Evolutionary conservation across 2,329 filamentous ascomycete species (phyloP).

Genomic region (Fusarium burgessii): DNA sequence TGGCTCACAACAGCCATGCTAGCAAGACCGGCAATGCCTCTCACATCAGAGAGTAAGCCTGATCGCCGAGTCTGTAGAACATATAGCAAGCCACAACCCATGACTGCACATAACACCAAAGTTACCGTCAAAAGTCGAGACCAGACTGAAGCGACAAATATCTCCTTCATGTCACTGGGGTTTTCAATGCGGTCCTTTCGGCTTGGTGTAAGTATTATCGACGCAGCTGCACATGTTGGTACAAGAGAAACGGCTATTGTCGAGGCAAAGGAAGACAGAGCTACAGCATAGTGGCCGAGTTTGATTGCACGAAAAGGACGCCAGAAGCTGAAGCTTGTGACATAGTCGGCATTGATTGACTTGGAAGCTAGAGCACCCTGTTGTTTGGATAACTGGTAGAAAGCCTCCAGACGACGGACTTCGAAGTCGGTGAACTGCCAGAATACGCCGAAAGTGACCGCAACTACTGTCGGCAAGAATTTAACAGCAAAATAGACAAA

Average conservation of each 20-base stretch:
- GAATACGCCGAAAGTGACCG: slow-evolving; percentile 71
- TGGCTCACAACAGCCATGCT: slow-evolving; percentile 81
- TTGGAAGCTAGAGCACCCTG: slow-evolving; percentile 71
- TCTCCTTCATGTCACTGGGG: slow-evolving; percentile 61
- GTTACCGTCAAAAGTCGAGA: slow-evolving; percentile 71
- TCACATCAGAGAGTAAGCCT: slow-evolving; percentile 75
- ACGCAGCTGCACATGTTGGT: slow-evolving; percentile 75
- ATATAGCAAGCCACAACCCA: slow-evolving; percentile 69
- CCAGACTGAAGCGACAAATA: slow-evolving; percentile 68
- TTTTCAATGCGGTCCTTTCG: slow-evolving; percentile 58
- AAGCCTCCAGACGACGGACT: slow-evolving; percentile 74
- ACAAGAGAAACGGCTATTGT: slow-evolving; percentile 75
- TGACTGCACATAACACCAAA: slow-evolving; percentile 67
- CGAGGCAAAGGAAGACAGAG: slow-evolving; percentile 73
- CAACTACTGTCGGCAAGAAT: slow-evolving; percentile 71
- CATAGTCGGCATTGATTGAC: slow-evolving; percentile 80
- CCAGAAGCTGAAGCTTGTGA: slow-evolving; percentile 74
- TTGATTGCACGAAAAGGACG: slow-evolving; percentile 72
- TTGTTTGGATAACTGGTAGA: slow-evolving; percentile 72
- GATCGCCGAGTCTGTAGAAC: slow-evolving; percentile 72
- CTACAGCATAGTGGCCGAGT: slow-evolving; percentile 75
- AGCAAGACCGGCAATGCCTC: slow-evolving; percentile 78
- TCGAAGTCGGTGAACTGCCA: slow-evolving; percentile 77
- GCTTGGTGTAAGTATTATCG: slow-evolving; percentile 67
- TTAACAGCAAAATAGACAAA: slow-evolving; percentile 71